Evolutionary conservation across 371 early-diverging fungal species (phyloP), one percentile per base, ranked within the genome.

Genomic region (Dichotomocladium elegans): DNA sequence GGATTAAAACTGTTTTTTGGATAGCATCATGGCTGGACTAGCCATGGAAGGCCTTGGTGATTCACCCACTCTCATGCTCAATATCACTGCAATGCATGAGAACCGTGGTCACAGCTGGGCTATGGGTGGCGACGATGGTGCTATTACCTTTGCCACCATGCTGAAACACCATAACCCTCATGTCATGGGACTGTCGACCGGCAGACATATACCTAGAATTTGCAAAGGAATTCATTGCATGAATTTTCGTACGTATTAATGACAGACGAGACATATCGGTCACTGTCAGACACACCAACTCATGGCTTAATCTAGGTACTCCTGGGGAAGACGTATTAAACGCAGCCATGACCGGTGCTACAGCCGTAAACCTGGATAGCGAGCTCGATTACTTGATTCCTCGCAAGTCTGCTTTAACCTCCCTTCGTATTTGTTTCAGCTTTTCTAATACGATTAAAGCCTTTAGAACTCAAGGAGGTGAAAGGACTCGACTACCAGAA

Each of bases 31-130:
- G 41, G 66, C 74, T 9, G 74, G 68, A 10, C 70, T 63, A 48
- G 66, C 63, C 15, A 51, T 68, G 30, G 55, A 56, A 52, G 66
- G 68, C 4, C 30, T 59, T 4, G 44, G 64, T 24, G 29, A 42
- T 0, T 22, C 10, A 12, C 37, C 53, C 25, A 47, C 58, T 3
- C 53, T 56, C 3, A 28, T 62, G 2, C 27, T 61, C 15, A 62
- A 66, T 31, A 41, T 59, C 24, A 41, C 41, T 11, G 31, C 63
- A 4, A 50, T 59, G 19, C 51, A 49, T 8, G 74, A 74, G 49
- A 68, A 66, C 24, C 69, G 79, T 53, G 75, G 75, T 2, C 51
- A 74, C 10, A 73, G 73, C 44, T 78, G 64, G 51, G 62, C 64
- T 21, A 63, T 61, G 15, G 79, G 79, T 51, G 79, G 79, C 26